Evolutionary conservation across 2,329 filamentous ascomycete genomes (phyloP), one percentile per base, ranked within the genome.

Genomic region (Cercospora sp.): DNA sequence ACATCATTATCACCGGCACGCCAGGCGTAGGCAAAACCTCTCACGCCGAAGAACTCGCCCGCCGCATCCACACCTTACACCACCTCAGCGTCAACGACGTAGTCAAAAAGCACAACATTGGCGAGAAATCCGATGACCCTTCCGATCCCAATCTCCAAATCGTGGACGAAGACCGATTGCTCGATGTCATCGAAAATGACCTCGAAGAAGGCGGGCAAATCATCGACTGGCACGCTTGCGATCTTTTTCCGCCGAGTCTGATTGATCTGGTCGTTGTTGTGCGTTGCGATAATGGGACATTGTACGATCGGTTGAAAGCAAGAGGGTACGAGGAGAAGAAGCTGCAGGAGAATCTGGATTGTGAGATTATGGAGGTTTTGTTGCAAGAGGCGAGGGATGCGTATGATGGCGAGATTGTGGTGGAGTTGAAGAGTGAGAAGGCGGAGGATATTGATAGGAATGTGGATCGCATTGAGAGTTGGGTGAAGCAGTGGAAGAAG

Each of bases 221-320:
- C 74, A 91, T 99, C 76, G 95, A 99, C 82, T 99, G 95, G 94
- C 95, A 99, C 81, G 94, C 94, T 2, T 98, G 94, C 82, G 95
- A 98, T 76, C 82, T 98, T 23, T 98, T 98, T 77, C 95, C 95
- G 2, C 89, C 91, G 78, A 91, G 91, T 76, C 96, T 94, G 92
- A 91, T 99, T 77, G 95, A 99, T 79, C 86, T 99, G 2, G 94
- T 99, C 0, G 91, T 98, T 5, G 95, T 99, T 65, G 80, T 99
- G 71, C 86, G 95, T 57, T 92, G 91, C 65, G 89, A 95, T 74
- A 93, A 92, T 18, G 88, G 87, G 20, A 83, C 90, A 13, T 86
- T 97, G 2, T 98, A 95, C 78, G 95, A 99, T 79, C 88, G 95
- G 63, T 82, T 99, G 64, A 88, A 86, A 64, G 87, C 87, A 51